A percentile compares a stretch with the other conserved stretches of the same genome.
phyloP scores from a whole-genome alignment of 208 protist genomes.

The Histomonas meleagridis region DNA sequence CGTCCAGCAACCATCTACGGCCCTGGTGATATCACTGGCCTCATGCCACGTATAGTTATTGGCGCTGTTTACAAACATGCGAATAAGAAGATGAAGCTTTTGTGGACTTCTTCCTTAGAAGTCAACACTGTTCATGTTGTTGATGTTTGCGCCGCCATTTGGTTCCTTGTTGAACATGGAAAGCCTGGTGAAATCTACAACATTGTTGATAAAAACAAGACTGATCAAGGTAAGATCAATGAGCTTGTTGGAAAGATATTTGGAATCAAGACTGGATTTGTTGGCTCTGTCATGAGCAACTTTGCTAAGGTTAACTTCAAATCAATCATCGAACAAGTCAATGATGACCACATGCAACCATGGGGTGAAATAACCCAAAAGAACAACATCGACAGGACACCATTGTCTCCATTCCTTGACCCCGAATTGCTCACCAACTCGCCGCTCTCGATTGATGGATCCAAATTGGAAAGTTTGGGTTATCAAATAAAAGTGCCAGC shows the following conservation, averaged over 20 bases:
- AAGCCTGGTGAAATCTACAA: slow-evolving; percentile 21
- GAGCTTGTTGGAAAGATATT: not conserved
- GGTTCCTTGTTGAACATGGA: not conserved
- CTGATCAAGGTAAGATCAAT: not conserved
- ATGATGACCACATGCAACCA: slow-evolving; percentile 26
- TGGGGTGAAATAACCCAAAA: not conserved
- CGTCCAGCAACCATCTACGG: slow-evolving; percentile 31
- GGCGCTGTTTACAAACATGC: not conserved
- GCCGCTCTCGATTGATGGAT: not conserved
- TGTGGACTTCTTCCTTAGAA: not conserved
- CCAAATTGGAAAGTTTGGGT: not conserved
- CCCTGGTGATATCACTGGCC: not conserved
- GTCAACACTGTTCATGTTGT: slow-evolving; percentile 35
- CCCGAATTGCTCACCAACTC: not conserved
- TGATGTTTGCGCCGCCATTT: slow-evolving; percentile 4
- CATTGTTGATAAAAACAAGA: not conserved
- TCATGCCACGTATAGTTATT: not conserved
- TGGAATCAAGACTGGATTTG: slow-evolving; percentile 39
- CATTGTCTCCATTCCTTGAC: slow-evolving; percentile 29
- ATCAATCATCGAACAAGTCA: not conserved
- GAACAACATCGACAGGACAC: not conserved
- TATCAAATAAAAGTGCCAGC: not conserved
- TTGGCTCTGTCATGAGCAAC: not conserved
- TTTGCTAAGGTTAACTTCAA: not conserved
- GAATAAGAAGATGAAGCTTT: slow-evolving; percentile 25